These are phyloP conservation scores for Clathrospora elynae DNA, from an alignment of 2,329 filamentous ascomycete species.

Conservation along the genomic window DNA sequence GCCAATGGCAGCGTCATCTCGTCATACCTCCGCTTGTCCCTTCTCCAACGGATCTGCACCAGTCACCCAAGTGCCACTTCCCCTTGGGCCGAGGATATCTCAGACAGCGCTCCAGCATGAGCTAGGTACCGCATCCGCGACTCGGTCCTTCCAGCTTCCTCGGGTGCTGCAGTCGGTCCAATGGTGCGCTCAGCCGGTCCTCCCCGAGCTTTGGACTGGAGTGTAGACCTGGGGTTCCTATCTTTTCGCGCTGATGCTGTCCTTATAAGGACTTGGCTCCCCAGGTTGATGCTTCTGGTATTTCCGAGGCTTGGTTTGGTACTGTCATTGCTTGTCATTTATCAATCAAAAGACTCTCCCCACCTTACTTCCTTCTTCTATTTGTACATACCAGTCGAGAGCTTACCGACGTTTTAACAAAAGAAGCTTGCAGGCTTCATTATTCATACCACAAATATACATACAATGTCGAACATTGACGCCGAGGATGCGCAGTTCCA, in stretches of 20 bases:
- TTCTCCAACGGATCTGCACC: constrained; percentile 31
- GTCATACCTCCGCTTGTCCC: constrained; percentile 32
- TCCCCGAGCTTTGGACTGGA: constrained; percentile 35
- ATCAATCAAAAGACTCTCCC: constrained; percentile 6
- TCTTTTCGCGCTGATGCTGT: constrained; percentile 26
- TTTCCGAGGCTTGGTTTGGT: constrained; percentile 29
- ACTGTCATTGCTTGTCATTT: constrained; percentile 32
- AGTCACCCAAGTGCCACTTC: constrained; percentile 23
- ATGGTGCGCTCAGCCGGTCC: constrained; percentile 44
- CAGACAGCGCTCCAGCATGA: constrained; percentile 15
- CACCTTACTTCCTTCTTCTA: constrained; percentile 3
- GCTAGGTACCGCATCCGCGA: constrained; percentile 4
- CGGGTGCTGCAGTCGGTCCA: constrained; percentile 41
- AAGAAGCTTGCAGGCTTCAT: not conserved
- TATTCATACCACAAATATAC: not conserved
- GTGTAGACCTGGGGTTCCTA: constrained; percentile 15
- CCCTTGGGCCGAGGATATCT: constrained; percentile 45
- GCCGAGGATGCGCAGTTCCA: constrained; percentile 76
- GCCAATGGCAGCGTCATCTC: constrained; percentile 46
- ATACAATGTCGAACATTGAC: constrained; percentile 52
- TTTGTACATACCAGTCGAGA: constrained; percentile 1
- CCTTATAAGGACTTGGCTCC: constrained; percentile 42
- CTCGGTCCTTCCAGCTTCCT: constrained; percentile 28
- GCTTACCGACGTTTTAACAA: too few species aligned
- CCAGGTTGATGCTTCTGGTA: constrained; percentile 12